Percentiles rank a stretch among this genome's conserved stretches.
phyloP scores from a whole-genome alignment of 2,329 filamentous ascomycete species.

The Cladophialophora yegresii region DNA sequence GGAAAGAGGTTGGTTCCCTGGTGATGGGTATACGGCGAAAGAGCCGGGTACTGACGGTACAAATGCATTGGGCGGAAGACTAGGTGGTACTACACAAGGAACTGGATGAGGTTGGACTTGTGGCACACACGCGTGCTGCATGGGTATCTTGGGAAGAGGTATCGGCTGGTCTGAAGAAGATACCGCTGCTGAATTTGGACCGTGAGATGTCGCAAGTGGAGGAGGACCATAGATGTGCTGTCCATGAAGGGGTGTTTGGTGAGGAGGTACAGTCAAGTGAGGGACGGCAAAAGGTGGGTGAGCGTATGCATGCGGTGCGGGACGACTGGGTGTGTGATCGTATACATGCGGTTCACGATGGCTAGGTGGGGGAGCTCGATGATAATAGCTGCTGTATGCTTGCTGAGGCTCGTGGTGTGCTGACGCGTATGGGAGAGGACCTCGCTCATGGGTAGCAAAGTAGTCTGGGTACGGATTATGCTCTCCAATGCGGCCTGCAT shows the following conservation, averaged over 20 bases:
- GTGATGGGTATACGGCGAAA: slow-evolving; percentile 19
- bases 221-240: neutral
- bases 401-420: neutral
- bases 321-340: neutral
- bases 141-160: neutral
- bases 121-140: neutral
- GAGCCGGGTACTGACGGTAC: slow-evolving; percentile 13
- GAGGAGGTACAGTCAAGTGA: neutral
- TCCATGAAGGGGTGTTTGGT: neutral
- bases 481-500: slow-evolving; percentile 3
- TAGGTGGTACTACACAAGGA: slow-evolving; percentile 8
- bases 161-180: neutral
- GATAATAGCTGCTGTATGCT: slow-evolving; percentile 14
- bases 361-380: neutral
- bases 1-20: slow-evolving; percentile 15
- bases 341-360: neutral
- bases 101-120: slow-evolving; percentile 7
- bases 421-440: slow-evolving; percentile 21
- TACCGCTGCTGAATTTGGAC: neutral
- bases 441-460: neutral
- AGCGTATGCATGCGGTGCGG: neutral
- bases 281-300: neutral
- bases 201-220: slow-evolving; percentile 10
- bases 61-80: slow-evolving; percentile 8
- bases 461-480: slow-evolving; percentile 22